A percentile compares a stretch with the other conserved stretches of the same genome.
Conservation (phyloP, 2,329 filamentous ascomycete genomes). For the Beauveria caledonica region DNA sequence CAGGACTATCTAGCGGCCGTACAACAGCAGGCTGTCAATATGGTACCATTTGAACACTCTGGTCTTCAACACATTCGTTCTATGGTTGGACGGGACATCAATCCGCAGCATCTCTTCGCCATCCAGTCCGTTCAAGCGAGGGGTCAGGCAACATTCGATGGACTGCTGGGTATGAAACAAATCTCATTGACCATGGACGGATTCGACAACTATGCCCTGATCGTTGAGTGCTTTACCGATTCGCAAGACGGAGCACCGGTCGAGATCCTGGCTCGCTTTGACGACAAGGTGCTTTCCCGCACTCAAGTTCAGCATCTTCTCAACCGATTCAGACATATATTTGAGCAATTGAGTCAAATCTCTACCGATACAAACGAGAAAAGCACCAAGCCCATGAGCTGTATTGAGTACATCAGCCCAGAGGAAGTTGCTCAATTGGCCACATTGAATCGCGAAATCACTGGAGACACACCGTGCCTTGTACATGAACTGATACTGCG, state of each 20-base stretch:
- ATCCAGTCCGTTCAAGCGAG: not conserved
- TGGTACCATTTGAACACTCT: slow-evolving; percentile 15
- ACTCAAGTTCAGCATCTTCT: not conserved
- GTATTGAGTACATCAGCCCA: not conserved
- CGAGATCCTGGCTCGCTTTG: not conserved
- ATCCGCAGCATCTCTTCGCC: slow-evolving; percentile 13
- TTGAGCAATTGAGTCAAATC: not conserved
- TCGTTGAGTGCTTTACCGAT: not conserved
- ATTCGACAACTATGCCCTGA: not conserved
- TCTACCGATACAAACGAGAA: not conserved
- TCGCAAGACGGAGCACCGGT: not conserved
- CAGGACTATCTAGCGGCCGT: slow-evolving; percentile 20
- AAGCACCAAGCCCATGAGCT: not conserved
- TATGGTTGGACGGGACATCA: slow-evolving; percentile 14
- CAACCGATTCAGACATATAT: not conserved
- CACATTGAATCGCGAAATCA: not conserved
- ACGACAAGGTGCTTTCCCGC: not conserved
- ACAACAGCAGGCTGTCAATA: not conserved
- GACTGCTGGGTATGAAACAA: not conserved
- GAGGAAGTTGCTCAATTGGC: not conserved
- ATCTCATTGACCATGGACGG: not conserved
- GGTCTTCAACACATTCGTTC: slow-evolving; percentile 15
- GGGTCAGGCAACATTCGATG: not conserved
- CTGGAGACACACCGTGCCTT: not conserved
- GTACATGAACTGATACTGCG: not conserved